Conservation (phyloP, 257 asterid species). For the Solanum etuberosum region DNA sequence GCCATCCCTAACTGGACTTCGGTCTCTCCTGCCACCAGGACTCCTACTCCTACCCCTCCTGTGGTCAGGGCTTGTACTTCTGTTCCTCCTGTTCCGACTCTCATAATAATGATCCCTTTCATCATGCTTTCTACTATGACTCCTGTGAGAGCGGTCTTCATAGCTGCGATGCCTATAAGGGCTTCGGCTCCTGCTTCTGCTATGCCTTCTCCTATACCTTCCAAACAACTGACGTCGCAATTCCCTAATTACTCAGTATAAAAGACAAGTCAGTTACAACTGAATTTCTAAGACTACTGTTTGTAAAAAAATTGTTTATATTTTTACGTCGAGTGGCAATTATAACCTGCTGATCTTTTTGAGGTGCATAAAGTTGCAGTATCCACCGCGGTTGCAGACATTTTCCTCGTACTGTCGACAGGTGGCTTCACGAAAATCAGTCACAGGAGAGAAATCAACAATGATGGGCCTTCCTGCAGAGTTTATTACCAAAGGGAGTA, state of each 20-base stretch:
- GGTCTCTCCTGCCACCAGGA: slow-evolving; percentile 57
- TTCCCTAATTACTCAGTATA: slow-evolving; percentile 23
- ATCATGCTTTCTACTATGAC: slow-evolving; percentile 70
- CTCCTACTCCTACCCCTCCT: slow-evolving; percentile 66
- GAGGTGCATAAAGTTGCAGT: slow-evolving; percentile 98
- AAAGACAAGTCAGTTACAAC: not conserved
- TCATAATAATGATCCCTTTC: slow-evolving; percentile 56
- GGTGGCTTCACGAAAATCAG: slow-evolving; percentile 96
- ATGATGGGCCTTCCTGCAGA: slow-evolving; percentile 85
- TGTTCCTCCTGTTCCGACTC: slow-evolving; percentile 62
- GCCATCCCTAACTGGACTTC: slow-evolving; percentile 83
- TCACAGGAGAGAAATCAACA: slow-evolving; percentile 93
- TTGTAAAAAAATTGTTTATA: not conserved
- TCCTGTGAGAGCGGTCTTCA: slow-evolving; percentile 64
- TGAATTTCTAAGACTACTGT: not conserved
- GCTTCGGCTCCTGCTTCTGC: slow-evolving; percentile 71
- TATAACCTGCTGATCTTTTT: slow-evolving; percentile 78
- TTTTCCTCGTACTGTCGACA: slow-evolving; percentile 97
- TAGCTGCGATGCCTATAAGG: slow-evolving; percentile 86
- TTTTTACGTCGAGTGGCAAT: not conserved
- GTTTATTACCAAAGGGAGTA: not conserved
- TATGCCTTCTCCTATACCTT: slow-evolving; percentile 40
- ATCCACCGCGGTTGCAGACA: slow-evolving; percentile 96
- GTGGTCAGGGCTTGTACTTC: slow-evolving; percentile 51
- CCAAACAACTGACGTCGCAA: slow-evolving; percentile 81